These are phyloP conservation scores for Fusarium sp. DNA, from an alignment of 2,329 filamentous ascomycete genomes.

Conservation along the genomic window DNA sequence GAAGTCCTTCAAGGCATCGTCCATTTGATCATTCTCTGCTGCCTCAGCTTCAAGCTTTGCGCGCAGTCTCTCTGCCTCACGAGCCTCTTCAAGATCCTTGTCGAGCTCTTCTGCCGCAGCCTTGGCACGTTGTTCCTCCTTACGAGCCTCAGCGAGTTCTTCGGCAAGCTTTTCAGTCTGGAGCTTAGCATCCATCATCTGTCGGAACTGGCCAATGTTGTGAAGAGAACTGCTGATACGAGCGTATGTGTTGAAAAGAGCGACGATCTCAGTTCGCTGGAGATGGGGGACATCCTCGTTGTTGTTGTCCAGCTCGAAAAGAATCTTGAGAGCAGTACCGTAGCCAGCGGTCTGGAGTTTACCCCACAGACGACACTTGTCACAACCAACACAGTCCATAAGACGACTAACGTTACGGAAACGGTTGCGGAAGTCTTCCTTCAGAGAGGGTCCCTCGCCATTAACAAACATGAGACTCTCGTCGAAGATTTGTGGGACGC, in stretches of 20 bases:
- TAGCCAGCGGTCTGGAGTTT: conserved; percentile 97
- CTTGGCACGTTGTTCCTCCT: conserved; percentile 37
- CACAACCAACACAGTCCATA: conserved; percentile 99
- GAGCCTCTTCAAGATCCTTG: conserved; percentile 49
- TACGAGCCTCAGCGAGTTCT: conserved; percentile 52
- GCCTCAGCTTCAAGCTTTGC: conserved; percentile 45
- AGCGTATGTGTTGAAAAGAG: conserved; percentile 93
- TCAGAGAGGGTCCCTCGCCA: conserved; percentile 78
- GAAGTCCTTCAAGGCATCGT: conserved; percentile 54
- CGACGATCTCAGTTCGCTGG: conserved; percentile 90
- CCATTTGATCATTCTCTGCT: conserved; percentile 52
- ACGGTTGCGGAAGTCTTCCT: conserved; percentile 96
- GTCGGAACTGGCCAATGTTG: conserved; percentile 78
- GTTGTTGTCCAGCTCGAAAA: conserved; percentile 89
- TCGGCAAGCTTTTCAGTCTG: conserved; percentile 43
- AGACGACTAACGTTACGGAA: conserved; percentile 96
- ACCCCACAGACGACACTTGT: conserved; percentile 98
- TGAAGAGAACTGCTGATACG: conserved; percentile 84
- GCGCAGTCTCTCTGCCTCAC: conserved; percentile 47
- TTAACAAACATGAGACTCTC: conserved; percentile 95
- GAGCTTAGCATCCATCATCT: conserved; percentile 57
- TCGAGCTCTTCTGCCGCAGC: conserved; percentile 50
- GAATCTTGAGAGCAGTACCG: conserved; percentile 91
- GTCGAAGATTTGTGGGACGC: conserved; percentile 86
- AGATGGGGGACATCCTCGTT: conserved; percentile 75